Conservation (phyloP, 2,329 filamentous ascomycete genomes). For the Didymella lethalis region DNA sequence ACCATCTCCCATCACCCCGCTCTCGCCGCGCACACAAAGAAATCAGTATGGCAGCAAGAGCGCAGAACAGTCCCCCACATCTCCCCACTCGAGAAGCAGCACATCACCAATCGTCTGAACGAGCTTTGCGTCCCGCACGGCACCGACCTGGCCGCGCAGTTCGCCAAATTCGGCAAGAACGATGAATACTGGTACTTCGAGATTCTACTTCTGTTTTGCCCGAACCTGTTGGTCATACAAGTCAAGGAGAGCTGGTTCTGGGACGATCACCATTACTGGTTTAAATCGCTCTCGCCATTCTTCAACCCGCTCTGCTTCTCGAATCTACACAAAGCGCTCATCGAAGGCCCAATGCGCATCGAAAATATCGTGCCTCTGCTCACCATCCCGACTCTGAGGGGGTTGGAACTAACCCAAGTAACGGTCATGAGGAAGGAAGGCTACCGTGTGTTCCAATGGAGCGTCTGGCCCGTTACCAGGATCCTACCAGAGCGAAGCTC, state of each 20-base stretch:
- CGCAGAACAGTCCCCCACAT: neutral
- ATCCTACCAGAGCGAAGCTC: neutral
- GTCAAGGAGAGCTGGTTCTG: constrained; percentile 9
- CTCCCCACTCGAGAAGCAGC: constrained; percentile 5
- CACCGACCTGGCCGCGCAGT: constrained; percentile 7
- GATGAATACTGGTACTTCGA: constrained; percentile 19
- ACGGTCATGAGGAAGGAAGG: constrained; percentile 14
- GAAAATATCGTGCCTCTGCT: constrained; percentile 14
- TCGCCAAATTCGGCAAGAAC: constrained; percentile 2
- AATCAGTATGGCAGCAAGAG: constrained; percentile 7
- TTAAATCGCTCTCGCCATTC: constrained; percentile 7
- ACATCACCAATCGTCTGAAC: constrained; percentile 5
- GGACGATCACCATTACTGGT: constrained; percentile 22
- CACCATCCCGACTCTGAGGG: constrained; percentile 6
- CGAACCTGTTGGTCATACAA: neutral
- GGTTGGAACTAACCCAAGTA: constrained; percentile 7
- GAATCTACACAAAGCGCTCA: neutral
- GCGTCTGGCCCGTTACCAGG: neutral
- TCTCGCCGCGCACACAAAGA: neutral
- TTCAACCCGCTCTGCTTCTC: constrained; percentile 6
- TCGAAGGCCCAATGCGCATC: constrained; percentile 6
- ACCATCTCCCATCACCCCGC: constrained; percentile 7
- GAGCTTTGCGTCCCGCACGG: constrained; percentile 10
- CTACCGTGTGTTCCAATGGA: constrained; percentile 13
- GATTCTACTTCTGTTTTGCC: constrained; percentile 9